Evolutionary conservation across 2,329 filamentous ascomycete species (phyloP).

Genomic region (Fusarium sp.): DNA sequence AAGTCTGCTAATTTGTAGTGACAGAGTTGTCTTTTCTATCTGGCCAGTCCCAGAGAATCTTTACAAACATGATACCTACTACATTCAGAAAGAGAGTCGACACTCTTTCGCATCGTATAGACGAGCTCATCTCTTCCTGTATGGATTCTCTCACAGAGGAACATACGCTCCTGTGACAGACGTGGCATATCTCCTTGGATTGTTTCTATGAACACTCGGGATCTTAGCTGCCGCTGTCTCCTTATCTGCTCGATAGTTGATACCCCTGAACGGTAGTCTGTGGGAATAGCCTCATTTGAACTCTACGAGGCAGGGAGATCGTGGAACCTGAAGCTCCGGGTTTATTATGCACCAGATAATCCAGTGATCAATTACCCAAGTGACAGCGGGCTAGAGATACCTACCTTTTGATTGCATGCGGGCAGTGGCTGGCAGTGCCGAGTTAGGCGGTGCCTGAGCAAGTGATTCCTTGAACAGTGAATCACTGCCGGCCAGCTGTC

Average conservation of each 20-base stretch:
- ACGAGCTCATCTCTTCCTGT: too few relatives aligned
- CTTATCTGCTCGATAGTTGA: neutral
- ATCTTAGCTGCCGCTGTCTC: neutral
- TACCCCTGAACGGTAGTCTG: neutral
- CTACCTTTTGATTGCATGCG: neutral
- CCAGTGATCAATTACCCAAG: neutral
- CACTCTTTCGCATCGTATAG: too few relatives aligned
- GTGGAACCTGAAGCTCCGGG: neutral
- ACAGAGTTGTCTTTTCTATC: too few relatives aligned
- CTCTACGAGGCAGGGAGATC: neutral
- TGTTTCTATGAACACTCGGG: neutral
- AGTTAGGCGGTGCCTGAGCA: neutral
- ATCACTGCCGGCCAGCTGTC: neutral
- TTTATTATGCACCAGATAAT: neutral
- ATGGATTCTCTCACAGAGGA: neutral
- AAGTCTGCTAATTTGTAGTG: too few relatives aligned
- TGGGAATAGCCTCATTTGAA: neutral
- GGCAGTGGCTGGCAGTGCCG: neutral
- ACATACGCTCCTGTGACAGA: neutral
- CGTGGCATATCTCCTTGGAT: neutral
- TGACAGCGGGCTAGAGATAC: neutral
- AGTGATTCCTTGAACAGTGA: neutral
- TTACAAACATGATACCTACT: too few relatives aligned
- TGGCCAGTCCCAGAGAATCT: too few relatives aligned
- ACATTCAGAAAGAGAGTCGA: too few relatives aligned